Conservation (phyloP, 352 stramenopile genomes). For the Phytophthora quininea region DNA sequence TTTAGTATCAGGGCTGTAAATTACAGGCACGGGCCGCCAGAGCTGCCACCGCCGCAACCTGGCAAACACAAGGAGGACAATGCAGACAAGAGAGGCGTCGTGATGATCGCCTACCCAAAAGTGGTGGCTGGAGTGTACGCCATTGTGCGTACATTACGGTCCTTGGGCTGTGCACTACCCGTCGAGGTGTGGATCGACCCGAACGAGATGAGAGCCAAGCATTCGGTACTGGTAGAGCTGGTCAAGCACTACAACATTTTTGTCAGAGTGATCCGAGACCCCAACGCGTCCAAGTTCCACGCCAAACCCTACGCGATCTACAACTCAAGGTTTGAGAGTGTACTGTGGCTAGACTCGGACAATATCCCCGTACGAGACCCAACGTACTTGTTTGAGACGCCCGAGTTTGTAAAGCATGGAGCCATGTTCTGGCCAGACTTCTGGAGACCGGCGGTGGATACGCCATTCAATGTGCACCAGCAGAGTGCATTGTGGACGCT, state of each 20-base stretch:
- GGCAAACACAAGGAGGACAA: neutral
- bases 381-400: slow-evolving; percentile 80
- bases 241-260: slow-evolving; percentile 58
- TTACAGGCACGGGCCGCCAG: slow-evolving; percentile 45
- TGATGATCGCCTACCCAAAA: slow-evolving; percentile 77
- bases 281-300: slow-evolving; percentile 68
- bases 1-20: slow-evolving; percentile 60
- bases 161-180: slow-evolving; percentile 47
- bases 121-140: slow-evolving; percentile 72
- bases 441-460: slow-evolving; percentile 65
- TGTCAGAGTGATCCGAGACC: slow-evolving; percentile 63
- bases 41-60: slow-evolving; percentile 19
- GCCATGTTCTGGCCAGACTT: slow-evolving; percentile 90
- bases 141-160: slow-evolving; percentile 64
- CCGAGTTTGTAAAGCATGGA: slow-evolving; percentile 63
- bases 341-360: slow-evolving; percentile 85
- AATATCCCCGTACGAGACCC: slow-evolving; percentile 80
- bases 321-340: slow-evolving; percentile 72
- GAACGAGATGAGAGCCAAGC: slow-evolving; percentile 55
- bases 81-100: slow-evolving; percentile 49
- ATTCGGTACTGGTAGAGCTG: slow-evolving; percentile 69
- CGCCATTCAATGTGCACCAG: slow-evolving; percentile 77
- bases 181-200: slow-evolving; percentile 71
- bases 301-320: slow-evolving; percentile 86
- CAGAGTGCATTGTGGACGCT: slow-evolving; percentile 73